Conservation (phyloP, 371 early-diverging fungal genomes). For the Saksenaea oblongispora region DNA sequence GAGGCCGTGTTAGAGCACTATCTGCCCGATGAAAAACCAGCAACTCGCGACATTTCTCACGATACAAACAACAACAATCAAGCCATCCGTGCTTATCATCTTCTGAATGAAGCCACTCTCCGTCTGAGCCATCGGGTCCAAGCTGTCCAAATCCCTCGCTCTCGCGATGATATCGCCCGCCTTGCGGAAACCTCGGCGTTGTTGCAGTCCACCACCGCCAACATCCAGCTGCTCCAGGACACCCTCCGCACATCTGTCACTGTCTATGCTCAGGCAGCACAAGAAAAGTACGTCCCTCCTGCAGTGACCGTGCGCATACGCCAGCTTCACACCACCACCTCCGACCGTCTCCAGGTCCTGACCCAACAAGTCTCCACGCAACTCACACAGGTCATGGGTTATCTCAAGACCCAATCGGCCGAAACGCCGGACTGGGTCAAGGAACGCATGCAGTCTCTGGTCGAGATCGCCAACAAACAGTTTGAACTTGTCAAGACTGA, state of each 20-base stretch:
- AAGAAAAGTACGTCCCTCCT: constrained; percentile 26
- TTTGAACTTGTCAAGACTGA: constrained; percentile 42
- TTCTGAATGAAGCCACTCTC: constrained; percentile 30
- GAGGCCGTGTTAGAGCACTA: constrained; percentile 53
- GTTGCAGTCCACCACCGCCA: constrained; percentile 21
- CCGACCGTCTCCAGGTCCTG: constrained; percentile 19
- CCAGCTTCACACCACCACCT: constrained; percentile 21
- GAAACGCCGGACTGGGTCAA: constrained; percentile 53
- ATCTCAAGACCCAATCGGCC: constrained; percentile 47
- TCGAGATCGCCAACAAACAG: constrained; percentile 47
- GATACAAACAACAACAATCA: constrained; percentile 42
- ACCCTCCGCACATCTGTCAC: constrained; percentile 23
- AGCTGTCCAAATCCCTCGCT: constrained; percentile 22
- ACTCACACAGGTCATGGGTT: constrained; percentile 31
- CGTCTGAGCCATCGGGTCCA: constrained; percentile 32
- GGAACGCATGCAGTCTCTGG: constrained; percentile 37
- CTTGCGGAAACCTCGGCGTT: constrained; percentile 26
- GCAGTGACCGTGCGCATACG: constrained; percentile 22
- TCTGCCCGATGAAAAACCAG: constrained; percentile 32
- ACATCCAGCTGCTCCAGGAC: constrained; percentile 32
- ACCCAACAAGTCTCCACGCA: constrained; percentile 31
- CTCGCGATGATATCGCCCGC: constrained; percentile 27
- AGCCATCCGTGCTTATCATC: constrained; percentile 33
- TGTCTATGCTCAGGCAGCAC: constrained; percentile 33
- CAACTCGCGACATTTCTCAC: background rate